Conservation (phyloP, 2,329 filamentous ascomycete species). For the Pyrenophora graminea region DNA sequence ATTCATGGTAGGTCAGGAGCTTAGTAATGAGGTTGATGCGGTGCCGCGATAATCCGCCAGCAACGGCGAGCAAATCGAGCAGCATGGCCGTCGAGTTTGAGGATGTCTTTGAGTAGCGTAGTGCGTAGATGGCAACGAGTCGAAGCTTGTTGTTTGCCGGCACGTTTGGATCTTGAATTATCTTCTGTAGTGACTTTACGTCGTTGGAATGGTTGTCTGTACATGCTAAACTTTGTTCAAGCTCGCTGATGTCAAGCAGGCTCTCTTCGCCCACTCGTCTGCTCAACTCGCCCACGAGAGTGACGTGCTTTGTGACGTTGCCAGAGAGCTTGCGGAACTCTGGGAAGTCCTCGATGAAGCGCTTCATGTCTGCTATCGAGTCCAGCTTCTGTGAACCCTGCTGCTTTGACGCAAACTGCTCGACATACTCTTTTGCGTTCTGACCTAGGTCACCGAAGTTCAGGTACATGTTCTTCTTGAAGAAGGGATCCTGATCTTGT, state of each 20-base stretch:
- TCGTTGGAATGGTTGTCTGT: constrained; percentile 93
- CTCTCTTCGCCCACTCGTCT: constrained; percentile 83
- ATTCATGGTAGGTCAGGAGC: constrained; percentile 82
- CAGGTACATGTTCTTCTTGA: constrained; percentile 98
- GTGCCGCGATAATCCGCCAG: constrained; percentile 76
- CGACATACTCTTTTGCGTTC: constrained; percentile 98
- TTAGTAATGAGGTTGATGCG: constrained; percentile 80
- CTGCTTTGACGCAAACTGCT: constrained; percentile 97
- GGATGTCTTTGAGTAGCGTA: constrained; percentile 86
- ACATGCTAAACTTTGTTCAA: constrained; percentile 95
- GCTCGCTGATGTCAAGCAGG: constrained; percentile 92
- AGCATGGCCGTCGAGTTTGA: constrained; percentile 83
- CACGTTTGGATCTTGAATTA: constrained; percentile 80
- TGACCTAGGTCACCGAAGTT: constrained; percentile 96
- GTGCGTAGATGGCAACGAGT: constrained; percentile 89
- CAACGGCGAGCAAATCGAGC: constrained; percentile 81
- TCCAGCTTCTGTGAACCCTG: constrained; percentile 95
- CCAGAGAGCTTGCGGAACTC: constrained; percentile 96
- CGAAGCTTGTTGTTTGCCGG: constrained; percentile 82
- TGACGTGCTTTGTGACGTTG: constrained; percentile 98
- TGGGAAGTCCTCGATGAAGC: constrained; percentile 97
- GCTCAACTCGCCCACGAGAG: constrained; percentile 90
- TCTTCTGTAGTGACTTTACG: constrained; percentile 85
- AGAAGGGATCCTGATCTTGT: constrained; percentile 97
- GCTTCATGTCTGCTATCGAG: constrained; percentile 98